Evolutionary conservation across 1,284 basidiomycete species (phyloP), one percentile per base, ranked within the genome.

Genomic region (Irpex sp.): DNA sequence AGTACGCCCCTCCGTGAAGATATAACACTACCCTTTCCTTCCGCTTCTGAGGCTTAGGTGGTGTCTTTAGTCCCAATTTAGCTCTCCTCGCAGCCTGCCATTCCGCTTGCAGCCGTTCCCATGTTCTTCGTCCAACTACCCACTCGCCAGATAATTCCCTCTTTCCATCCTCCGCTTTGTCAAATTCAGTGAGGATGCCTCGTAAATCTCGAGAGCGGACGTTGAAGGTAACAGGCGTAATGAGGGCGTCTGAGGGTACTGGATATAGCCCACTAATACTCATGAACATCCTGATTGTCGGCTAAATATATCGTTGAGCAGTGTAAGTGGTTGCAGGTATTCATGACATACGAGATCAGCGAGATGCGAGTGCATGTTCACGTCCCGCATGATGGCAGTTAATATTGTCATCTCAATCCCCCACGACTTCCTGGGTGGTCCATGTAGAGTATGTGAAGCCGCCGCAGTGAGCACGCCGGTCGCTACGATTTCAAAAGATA

Each of bases 1-100:
- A 98, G 73, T 98, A 98, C 57, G 96, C 96, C 56, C 93, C 96
- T 59, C 96, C 97, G 71, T 99, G 97, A 18, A 98, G 82, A 71
- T 95, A 99, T 39, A 98, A 82, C 36, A 98, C 88, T 37, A 98
- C 91, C 57, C 90, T 83, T 65, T 96, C 93, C 65, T 86, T 88
- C 53, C 78, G 70, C 62, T 72, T 75, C 35, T 69, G 65, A 33
- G 69, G 69, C 3, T 61, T 58, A 19, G 47, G 60, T 12, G 42
- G 62, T 54, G 33, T 62, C 57, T 16, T n/a, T 18, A 36, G 4
- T 14, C 33, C 52, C 55, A 36, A 16, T 53, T 23, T 37, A 45
- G 48, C 56, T 58, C 45, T 65, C 62, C 68, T 70, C 55, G 64
- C 62, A 6, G 74, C 78, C 68, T 84, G 85, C 83, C 93, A 94